Conservation (phyloP, 345 rosid species). For the Abelmoschus esculentus region DNA sequence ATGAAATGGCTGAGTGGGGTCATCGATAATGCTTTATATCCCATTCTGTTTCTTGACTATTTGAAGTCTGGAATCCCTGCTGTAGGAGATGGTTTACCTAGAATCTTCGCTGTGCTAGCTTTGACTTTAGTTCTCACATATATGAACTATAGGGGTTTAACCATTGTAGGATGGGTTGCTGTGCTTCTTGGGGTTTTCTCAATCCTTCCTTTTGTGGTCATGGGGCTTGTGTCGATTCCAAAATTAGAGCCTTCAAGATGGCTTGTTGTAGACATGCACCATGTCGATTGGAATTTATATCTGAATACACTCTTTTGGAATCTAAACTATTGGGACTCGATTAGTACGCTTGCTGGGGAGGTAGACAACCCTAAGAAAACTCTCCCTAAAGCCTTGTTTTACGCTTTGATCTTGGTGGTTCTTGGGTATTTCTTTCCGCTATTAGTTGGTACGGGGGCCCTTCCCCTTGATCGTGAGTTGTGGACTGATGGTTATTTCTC, state of each 20-base stretch:
- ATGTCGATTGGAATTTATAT: neutral
- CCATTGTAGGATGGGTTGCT: neutral
- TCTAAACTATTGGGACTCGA: neutral
- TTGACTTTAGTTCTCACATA: neutral
- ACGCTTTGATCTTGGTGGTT: neutral
- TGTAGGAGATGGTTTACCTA: neutral
- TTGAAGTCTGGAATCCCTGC: neutral
- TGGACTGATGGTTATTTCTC: neutral
- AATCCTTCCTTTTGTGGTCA: slow-evolving; percentile 7
- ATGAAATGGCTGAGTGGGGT: neutral
- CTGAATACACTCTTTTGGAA: neutral
- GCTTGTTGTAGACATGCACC: neutral
- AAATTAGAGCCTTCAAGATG: neutral
- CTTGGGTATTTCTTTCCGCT: neutral
- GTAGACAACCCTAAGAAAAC: neutral
- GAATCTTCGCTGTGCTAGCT: neutral
- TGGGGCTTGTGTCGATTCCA: slow-evolving; percentile 3
- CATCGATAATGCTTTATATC: neutral
- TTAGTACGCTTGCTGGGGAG: neutral
- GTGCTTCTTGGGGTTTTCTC: slow-evolving; percentile 4
- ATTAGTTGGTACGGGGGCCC: neutral
- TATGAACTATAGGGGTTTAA: neutral
- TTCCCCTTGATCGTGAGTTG: neutral
- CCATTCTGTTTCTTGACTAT: neutral
- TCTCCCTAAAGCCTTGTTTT: neutral